Conservation (phyloP, 2,329 filamentous ascomycete species). For the Paradendryphiella salina region DNA sequence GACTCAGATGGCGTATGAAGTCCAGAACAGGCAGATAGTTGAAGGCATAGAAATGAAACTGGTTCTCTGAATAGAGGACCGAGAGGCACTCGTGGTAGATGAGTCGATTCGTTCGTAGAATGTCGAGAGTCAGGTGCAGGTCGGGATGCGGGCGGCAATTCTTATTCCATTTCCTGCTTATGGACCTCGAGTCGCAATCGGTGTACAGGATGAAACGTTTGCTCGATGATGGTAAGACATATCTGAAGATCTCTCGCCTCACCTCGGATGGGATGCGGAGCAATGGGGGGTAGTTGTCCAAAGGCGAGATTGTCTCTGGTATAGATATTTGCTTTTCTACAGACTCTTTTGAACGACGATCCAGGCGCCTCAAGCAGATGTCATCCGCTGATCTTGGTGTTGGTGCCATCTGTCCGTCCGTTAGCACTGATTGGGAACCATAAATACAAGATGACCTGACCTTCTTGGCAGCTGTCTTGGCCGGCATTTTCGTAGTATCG, state of each 20-base stretch:
- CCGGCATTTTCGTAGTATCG: conserved; percentile 32
- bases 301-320: conserved; percentile 42
- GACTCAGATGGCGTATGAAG: conserved; percentile 46
- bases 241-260: conserved; percentile 45
- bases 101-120: conserved; percentile 44
- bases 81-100: conserved; percentile 48
- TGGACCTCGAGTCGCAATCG: conserved; percentile 45
- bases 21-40: conserved; percentile 47
- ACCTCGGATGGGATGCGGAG: conserved; percentile 47
- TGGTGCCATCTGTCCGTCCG: conserved; percentile 32
- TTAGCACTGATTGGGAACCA: conserved; percentile 19
- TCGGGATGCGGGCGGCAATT: conserved; percentile 43
- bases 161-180: conserved; percentile 47
- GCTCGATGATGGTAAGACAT: conserved; percentile 44
- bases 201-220: conserved; percentile 54
- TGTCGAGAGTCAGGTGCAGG: conserved; percentile 38
- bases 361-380: conserved; percentile 31
- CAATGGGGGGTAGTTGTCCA: conserved; percentile 44
- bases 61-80: conserved; percentile 46
- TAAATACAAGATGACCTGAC: conserved; percentile 28
- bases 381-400: conserved; percentile 34
- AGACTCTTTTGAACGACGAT: conserved; percentile 35
- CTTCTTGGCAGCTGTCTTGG: conserved; percentile 42
- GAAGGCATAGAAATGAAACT: conserved; percentile 48
- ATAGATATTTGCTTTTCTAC: conserved; percentile 44